A percentile compares a stretch with the other conserved stretches of the same genome.
phyloP scores from a whole-genome alignment of 352 stramenopile genomes.

The Pythium coloratum region DNA sequence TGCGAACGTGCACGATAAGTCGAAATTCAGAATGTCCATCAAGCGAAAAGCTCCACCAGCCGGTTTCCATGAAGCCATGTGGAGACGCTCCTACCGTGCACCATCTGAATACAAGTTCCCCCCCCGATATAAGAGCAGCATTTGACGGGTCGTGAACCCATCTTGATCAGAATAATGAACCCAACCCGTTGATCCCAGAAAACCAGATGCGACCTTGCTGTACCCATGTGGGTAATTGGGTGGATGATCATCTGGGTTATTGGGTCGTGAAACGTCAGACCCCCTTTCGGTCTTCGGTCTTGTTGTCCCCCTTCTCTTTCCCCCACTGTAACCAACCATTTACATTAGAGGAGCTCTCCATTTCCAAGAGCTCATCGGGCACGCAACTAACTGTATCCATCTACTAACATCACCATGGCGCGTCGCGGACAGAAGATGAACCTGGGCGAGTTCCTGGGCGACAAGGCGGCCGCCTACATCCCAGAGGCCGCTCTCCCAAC shows the following conservation, averaged over 20 bases:
- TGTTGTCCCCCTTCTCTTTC: slow-evolving; percentile 5
- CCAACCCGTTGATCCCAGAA: neutral
- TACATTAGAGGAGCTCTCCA: neutral
- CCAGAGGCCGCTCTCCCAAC: slow-evolving; percentile 60
- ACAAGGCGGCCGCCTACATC: slow-evolving; percentile 60
- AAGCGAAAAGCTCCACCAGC: neutral
- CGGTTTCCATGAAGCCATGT: neutral
- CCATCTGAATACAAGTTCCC: neutral
- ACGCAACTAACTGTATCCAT: neutral
- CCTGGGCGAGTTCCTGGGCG: slow-evolving; percentile 72
- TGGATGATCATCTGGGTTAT: neutral
- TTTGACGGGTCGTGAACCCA: neutral
- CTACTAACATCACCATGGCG: slow-evolving; percentile 36
- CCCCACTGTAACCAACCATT: slow-evolving; percentile 16
- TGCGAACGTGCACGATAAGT: neutral
- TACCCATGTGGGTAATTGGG: slow-evolving; percentile 1
- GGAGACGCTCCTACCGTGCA: neutral
- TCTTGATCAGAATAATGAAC: neutral
- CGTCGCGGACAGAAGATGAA: slow-evolving; percentile 66
- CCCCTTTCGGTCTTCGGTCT: neutral
- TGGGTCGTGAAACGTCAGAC: neutral
- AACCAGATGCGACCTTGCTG: neutral
- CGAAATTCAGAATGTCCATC: neutral
- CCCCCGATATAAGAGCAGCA: neutral
- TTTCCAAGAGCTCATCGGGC: neutral